Percentiles rank a stretch among this genome's conserved stretches.
phyloP scores from a whole-genome alignment of 257 asterid genomes.

The Plantago major region DNA sequence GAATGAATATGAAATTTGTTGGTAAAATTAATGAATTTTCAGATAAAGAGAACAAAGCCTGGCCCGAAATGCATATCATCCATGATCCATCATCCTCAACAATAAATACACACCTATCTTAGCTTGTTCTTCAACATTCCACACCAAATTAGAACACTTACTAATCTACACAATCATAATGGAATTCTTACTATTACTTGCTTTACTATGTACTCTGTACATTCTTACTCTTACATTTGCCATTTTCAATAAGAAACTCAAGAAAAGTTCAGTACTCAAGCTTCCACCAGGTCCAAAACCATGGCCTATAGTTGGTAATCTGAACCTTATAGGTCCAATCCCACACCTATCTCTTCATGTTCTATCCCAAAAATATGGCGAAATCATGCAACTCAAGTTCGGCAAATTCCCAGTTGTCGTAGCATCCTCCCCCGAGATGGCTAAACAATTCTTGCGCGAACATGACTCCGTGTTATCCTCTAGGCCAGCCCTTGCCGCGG shows the following conservation, averaged over 20 bases:
- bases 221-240: not conserved
- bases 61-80: no score
- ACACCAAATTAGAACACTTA: no score
- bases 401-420: not conserved
- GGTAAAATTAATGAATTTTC: no score
- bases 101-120: no score
- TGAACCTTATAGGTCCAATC: not conserved
- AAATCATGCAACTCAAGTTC: slow-evolving; percentile 2
- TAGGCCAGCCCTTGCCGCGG: not conserved
- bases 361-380: not conserved
- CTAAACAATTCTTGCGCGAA: not conserved
- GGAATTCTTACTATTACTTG: not conserved
- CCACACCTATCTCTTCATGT: not conserved
- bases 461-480: not conserved
- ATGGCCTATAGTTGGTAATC: slow-evolving; percentile 1
- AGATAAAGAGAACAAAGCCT: no score
- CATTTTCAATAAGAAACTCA: not conserved
- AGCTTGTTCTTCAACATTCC: no score
- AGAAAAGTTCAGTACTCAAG: not conserved
- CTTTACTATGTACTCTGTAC: not conserved
- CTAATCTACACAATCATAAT: not conserved
- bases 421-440: slow-evolving; percentile 1
- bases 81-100: no score
- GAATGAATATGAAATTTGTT: no score
- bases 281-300: slow-evolving; percentile 2